Percentiles rank a stretch among this genome's conserved stretches.
Evolutionary conservation across 228 moss, liverwort and hornwort species (phyloP).

Genomic region (Sphagnum magellanicum): DNA sequence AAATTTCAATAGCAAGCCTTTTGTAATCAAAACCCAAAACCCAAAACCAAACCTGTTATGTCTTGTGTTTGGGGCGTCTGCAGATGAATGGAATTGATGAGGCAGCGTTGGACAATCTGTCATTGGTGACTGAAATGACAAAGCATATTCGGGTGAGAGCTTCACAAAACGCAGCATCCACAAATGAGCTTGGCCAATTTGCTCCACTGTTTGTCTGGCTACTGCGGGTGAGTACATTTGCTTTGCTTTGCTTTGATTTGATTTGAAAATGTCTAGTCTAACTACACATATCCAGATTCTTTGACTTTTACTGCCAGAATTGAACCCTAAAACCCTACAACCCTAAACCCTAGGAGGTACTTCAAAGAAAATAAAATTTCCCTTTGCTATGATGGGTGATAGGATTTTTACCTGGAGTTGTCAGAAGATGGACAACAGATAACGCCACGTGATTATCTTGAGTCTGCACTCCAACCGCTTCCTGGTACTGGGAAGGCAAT

Average conservation of each 20-base stretch:
- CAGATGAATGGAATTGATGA: slow-evolving; percentile 93
- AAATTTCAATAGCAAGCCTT: too few relatives aligned
- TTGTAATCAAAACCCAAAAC: neutral
- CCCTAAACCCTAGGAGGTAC: neutral
- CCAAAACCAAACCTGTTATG: neutral
- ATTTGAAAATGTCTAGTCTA: neutral
- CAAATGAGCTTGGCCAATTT: slow-evolving; percentile 75
- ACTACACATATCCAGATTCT: neutral
- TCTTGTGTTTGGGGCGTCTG: neutral
- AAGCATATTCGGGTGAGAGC: slow-evolving; percentile 85
- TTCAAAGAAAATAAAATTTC: neutral
- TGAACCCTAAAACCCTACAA: neutral
- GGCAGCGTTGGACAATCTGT: slow-evolving; percentile 79
- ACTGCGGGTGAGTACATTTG: slow-evolving; percentile 49
- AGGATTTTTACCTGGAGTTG: slow-evolving; percentile 85
- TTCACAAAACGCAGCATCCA: slow-evolving; percentile 47
- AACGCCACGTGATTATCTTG: slow-evolving; percentile 71
- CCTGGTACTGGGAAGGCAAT: slow-evolving; percentile 68
- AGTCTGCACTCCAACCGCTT: slow-evolving; percentile 70
- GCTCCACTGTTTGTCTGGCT: slow-evolving; percentile 83
- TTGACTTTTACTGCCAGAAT: neutral
- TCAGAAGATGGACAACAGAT: slow-evolving; percentile 63
- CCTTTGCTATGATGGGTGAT: neutral
- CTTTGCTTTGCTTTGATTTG: neutral
- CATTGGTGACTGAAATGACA: slow-evolving; percentile 89